Conservation (phyloP, 352 stramenopile species). For the Phytophthora chlamydospora region DNA sequence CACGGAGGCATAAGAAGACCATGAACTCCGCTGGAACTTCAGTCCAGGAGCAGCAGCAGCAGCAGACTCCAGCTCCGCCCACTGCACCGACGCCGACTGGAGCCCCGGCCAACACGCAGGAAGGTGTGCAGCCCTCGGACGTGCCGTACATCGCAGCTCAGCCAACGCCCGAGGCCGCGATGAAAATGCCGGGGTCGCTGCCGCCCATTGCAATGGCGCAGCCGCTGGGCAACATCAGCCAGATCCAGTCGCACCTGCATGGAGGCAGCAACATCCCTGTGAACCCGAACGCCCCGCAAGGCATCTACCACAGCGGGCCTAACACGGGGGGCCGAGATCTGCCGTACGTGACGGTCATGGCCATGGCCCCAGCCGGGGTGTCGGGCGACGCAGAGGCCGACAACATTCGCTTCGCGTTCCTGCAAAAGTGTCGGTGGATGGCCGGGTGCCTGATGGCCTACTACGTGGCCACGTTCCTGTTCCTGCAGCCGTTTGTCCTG, state of each 20-base stretch:
- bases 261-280: conserved; percentile 52
- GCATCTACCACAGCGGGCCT: conserved; percentile 16
- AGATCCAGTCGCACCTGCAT: conserved; percentile 41
- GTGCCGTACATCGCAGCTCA: conserved; percentile 46
- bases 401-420: conserved; percentile 58
- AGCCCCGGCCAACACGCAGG: conserved; percentile 9
- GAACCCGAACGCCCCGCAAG: conserved; percentile 30
- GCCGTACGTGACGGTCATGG: conserved; percentile 43
- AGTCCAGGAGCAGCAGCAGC: conserved; percentile 4
- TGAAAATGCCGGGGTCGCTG: conserved; percentile 36
- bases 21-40: conserved; percentile 17
- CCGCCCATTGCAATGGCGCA: conserved; percentile 53
- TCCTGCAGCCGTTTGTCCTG: conserved; percentile 77
- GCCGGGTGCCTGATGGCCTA: conserved; percentile 70
- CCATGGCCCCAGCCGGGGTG: conserved; percentile 32
- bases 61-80: background rate
- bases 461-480: conserved; percentile 73
- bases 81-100: conserved; percentile 8
- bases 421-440: conserved; percentile 69
- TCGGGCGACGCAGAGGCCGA: conserved; percentile 34
- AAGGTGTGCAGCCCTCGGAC: conserved; percentile 26
- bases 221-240: conserved; percentile 40
- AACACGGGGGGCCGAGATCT: conserved; percentile 25
- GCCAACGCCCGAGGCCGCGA: conserved; percentile 37
- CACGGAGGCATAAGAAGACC: background rate